A percentile compares a stretch with the other conserved stretches of the same genome.
These are phyloP conservation scores for Alopecurus myosuroides DNA, from an alignment of 176 grass and related monocot species.

Conservation along the genomic window DNA sequence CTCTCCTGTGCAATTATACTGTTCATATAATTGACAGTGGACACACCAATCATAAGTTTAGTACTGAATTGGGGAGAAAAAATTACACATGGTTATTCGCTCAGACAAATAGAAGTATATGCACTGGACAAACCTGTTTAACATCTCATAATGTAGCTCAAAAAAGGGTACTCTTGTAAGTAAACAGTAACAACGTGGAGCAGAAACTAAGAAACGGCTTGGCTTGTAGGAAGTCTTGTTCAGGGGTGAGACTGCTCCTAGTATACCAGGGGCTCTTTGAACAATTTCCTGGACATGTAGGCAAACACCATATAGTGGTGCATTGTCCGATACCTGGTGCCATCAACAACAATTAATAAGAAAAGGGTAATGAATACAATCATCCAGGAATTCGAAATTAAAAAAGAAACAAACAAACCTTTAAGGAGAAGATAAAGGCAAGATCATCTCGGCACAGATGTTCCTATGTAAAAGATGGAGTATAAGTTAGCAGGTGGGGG, in stretches of 20 bases:
- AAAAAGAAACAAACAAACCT: constrained; percentile 50
- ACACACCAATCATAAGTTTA: constrained; percentile 13
- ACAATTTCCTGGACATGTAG: constrained; percentile 97
- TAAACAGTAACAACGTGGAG: constrained; percentile 96
- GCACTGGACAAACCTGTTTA: constrained; percentile 72
- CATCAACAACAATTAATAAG: constrained; percentile 27
- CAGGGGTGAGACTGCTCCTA: constrained; percentile 77
- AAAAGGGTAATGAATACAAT: constrained; percentile 22
- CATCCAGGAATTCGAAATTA: constrained; percentile 16
- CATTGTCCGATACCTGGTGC: constrained; percentile 84
- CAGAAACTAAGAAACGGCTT: constrained; percentile 88
- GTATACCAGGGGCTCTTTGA: constrained; percentile 89
- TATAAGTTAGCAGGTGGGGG: constrained; percentile 32
- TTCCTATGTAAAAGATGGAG: constrained; percentile 56
- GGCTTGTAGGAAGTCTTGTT: constrained; percentile 53
- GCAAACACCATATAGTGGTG: constrained; percentile 91
- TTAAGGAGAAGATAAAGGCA: constrained; percentile 84
- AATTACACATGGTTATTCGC: not conserved
- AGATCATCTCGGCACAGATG: constrained; percentile 87
- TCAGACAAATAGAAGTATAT: constrained; percentile 8
- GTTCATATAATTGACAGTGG: constrained; percentile 23
- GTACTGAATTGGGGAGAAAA: not conserved
- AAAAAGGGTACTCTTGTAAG: constrained; percentile 96
- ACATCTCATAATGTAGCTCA: constrained; percentile 98
- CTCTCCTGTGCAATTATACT: constrained; percentile 99